Evolutionary conservation across 2,329 filamentous ascomycete genomes (phyloP).

Genomic region (Biscogniauxia marginata): DNA sequence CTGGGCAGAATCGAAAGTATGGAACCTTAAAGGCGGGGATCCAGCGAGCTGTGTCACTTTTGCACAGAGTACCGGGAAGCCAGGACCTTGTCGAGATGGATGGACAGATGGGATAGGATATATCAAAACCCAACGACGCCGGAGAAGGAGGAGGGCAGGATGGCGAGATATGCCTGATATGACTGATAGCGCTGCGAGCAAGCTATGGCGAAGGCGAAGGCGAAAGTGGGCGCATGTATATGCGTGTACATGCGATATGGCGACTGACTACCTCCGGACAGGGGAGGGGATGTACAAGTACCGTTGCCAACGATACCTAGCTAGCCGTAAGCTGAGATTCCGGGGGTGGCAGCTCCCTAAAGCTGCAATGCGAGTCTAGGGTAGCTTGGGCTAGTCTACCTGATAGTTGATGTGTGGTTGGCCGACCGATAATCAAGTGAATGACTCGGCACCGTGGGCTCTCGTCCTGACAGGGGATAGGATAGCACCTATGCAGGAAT

Average conservation of each 20-base stretch:
- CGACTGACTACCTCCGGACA: not conserved
- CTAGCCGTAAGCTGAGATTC: not conserved
- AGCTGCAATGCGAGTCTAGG: not conserved
- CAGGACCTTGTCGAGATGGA: not conserved
- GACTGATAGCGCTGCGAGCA: not conserved
- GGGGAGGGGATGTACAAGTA: not conserved
- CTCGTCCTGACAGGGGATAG: constrained; percentile 5
- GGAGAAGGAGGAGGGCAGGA: not conserved
- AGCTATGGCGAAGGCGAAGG: not conserved
- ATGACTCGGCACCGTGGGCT: constrained; percentile 30
- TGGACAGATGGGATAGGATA: not conserved
- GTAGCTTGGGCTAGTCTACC: not conserved
- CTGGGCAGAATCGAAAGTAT: constrained; percentile 24
- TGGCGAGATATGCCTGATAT: not conserved
- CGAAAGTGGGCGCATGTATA: not conserved
- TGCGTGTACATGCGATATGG: not conserved
- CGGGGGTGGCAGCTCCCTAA: not conserved
- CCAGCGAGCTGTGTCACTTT: constrained; percentile 10
- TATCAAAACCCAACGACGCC: not conserved
- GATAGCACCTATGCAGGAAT: not conserved
- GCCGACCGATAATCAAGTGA: constrained; percentile 33
- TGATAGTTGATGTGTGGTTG: constrained; percentile 6
- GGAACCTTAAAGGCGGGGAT: constrained; percentile 30
- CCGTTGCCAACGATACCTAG: not conserved
- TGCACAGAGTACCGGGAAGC: not conserved